Evolutionary conservation across 2,329 filamentous ascomycete genomes (phyloP), one percentile per base, ranked within the genome.

Genomic region (Aspergillus ochraceus): DNA sequence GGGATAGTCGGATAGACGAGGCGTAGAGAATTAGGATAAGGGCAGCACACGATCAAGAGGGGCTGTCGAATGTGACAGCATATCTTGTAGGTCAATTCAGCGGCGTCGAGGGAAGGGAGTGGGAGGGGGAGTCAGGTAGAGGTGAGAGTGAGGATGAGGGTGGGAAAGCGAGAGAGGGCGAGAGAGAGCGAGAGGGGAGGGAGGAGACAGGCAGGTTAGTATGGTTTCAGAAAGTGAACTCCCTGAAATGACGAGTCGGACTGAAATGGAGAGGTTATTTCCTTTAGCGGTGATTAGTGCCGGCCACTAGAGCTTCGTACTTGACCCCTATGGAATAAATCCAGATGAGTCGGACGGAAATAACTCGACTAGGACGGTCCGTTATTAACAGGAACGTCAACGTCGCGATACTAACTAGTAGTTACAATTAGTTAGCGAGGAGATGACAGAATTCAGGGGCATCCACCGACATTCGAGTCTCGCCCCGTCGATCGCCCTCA

Each of bases 401-500:
- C 12, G 26, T 29, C 26, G 26, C 49, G 12, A 19, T 14, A 1
- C 42, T 47, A 42, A 3, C 3, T 11, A 42, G 36, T 42, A 8
- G n/a, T n/a, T n/a, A n/a, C n/a, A n/a, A n/a, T n/a, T n/a, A n/a
- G n/a, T n/a, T n/a, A n/a, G 26, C 26, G 26, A 36, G 29, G 46
- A 45, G 45, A 47, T 46, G 42, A 46, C 42, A 39, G 49, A 49
- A 54, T 39, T 61, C 62, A 63, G 56, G 59, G 59, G 55, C 53
- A 29, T 24, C 36, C 49, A 45, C 49, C 54, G 59, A 49, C 57
- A 9, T n/a, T n/a, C 22, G 30, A 55, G 65, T 69, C 68, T 69
- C 64, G 67, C 64, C 68, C 60, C 60, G 66, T 64, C 66, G 69
- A 70, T 71, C 70, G 57, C 60, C 47, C 62, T 64, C 68, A 71